Percentiles rank a stretch among this genome's conserved stretches.
phyloP scores from a whole-genome alignment of 371 early-diverging fungal genomes.

The Capillidium rhysosporum region DNA sequence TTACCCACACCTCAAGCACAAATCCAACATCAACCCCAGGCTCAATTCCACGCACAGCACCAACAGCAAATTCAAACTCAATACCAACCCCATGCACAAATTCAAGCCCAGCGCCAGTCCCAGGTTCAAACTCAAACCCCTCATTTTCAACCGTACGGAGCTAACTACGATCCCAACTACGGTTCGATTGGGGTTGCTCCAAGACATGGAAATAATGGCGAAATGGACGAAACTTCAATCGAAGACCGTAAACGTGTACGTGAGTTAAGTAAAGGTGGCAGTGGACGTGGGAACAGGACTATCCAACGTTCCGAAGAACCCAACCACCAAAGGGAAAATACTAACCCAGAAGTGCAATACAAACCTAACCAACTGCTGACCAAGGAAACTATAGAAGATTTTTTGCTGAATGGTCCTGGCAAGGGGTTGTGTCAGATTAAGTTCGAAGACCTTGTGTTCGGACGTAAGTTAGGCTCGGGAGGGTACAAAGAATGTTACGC shows the following conservation, averaged over 20 bases:
- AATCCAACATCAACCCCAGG: no score
- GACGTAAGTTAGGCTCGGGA: conserved; percentile 48
- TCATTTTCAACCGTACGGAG: no score
- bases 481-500: conserved; percentile 62
- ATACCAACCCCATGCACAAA: no score
- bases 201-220: no score
- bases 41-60: no score
- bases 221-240: no score
- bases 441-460: conserved; percentile 16
- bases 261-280: neutral
- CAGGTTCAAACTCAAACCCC: no score
- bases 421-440: neutral
- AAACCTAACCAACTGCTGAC: neutral
- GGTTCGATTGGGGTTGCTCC: no score
- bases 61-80: no score
- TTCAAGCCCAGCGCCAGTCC: no score
- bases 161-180: no score
- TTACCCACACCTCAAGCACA: no score
- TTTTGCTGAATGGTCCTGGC: neutral
- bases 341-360: neutral
- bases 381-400: neutral
- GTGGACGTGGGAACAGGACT: neutral
- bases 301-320: neutral
- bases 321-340: neutral
- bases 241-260: neutral